Evolutionary conservation across 2,329 filamentous ascomycete genomes (phyloP).

Genomic region (Colletotrichum zoysiae): DNA sequence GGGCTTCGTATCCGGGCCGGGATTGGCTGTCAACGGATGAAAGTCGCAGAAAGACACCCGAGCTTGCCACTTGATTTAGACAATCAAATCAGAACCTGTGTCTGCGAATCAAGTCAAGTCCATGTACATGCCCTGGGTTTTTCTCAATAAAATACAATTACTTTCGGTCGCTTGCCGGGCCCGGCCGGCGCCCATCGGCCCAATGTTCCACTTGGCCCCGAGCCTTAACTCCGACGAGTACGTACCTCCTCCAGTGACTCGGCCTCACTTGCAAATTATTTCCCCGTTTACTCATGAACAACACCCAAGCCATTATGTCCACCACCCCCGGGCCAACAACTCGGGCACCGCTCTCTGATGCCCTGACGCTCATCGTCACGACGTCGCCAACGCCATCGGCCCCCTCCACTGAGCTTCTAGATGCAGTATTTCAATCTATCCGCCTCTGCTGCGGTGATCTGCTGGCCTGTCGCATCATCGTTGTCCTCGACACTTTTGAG

Average conservation of each 20-base stretch:
- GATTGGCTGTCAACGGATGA: background rate
- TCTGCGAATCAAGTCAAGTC: background rate
- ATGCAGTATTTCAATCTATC: constrained; percentile 61
- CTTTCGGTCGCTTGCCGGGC: too few relatives aligned
- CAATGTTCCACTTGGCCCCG: constrained; percentile 7
- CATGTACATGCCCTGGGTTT: background rate
- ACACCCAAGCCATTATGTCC: constrained; percentile 25
- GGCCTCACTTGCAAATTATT: background rate
- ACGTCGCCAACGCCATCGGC: constrained; percentile 68
- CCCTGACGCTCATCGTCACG: constrained; percentile 63
- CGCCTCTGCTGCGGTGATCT: constrained; percentile 56
- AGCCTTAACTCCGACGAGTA: constrained; percentile 14
- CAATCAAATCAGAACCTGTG: background rate
- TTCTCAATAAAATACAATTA: background rate
- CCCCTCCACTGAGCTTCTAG: constrained; percentile 65
- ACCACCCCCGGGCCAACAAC: background rate
- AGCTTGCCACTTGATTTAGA: background rate
- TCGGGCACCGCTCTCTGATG: constrained; percentile 23
- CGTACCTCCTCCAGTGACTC: constrained; percentile 14
- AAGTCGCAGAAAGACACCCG: background rate
- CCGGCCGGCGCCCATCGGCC: background rate
- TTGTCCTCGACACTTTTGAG: constrained; percentile 67
- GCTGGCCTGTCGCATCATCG: constrained; percentile 58
- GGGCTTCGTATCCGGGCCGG: constrained; percentile 24
- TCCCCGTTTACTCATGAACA: constrained; percentile 1